Conservation (phyloP, 2,329 filamentous ascomycete genomes). For the Paecilomyces variotii region DNA sequence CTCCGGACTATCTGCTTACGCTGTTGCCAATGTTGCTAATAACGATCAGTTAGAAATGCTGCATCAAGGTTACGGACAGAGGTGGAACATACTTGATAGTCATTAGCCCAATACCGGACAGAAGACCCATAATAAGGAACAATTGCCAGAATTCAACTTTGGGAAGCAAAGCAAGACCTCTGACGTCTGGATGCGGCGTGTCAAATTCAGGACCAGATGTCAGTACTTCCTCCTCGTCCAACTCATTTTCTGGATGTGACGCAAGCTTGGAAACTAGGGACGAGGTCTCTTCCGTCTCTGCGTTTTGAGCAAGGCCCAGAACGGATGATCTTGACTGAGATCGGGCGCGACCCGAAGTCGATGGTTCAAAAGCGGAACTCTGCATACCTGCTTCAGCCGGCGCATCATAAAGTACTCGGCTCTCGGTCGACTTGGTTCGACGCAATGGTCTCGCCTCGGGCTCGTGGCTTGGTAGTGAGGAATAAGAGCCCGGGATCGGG, state of each 20-base stretch:
- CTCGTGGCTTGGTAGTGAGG: conserved; percentile 32
- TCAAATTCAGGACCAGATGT: conserved; percentile 60
- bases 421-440: conserved; percentile 23
- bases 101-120: conserved; percentile 92
- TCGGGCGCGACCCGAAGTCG: conserved; percentile 17
- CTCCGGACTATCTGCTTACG: conserved; percentile 33
- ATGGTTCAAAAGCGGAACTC: conserved; percentile 21
- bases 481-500: conserved; percentile 45
- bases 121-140: conserved; percentile 77
- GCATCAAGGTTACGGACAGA: neutral
- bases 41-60: conserved; percentile 19
- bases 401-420: conserved; percentile 14
- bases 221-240: conserved; percentile 35
- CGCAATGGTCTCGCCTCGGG: conserved; percentile 24
- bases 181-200: conserved; percentile 81
- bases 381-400: conserved; percentile 31
- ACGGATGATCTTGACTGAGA: conserved; percentile 23
- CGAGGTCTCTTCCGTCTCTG: conserved; percentile 63
- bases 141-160: conserved; percentile 83
- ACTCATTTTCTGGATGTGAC: conserved; percentile 46
- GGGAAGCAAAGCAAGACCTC: conserved; percentile 66
- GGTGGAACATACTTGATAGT: conserved; percentile 76
- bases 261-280: conserved; percentile 65
- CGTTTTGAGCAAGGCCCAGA: conserved; percentile 15
- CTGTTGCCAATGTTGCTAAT: conserved; percentile 87